Evolutionary conservation across 2,329 filamentous ascomycete species (phyloP).

Genomic region (Aspergillus fructus): DNA sequence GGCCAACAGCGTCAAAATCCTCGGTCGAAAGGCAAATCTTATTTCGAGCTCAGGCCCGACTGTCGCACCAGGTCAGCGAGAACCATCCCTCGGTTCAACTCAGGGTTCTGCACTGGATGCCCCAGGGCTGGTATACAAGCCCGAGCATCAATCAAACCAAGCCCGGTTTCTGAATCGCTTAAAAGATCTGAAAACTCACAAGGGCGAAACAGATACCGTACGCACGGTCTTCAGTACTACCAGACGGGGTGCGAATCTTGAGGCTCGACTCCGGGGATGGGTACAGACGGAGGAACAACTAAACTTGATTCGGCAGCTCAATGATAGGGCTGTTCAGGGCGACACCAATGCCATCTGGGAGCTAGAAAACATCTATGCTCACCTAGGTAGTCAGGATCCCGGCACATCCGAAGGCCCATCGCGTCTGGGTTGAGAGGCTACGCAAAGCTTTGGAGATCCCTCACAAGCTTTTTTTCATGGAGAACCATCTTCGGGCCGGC

Average conservation of each 20-base stretch:
- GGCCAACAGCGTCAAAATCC: slow-evolving; percentile 68
- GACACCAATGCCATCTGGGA: slow-evolving; percentile 35
- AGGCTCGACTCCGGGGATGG: slow-evolving; percentile 36
- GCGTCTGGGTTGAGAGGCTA: slow-evolving; percentile 9
- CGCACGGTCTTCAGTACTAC: slow-evolving; percentile 55
- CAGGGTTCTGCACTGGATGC: neutral
- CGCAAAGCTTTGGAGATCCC: neutral
- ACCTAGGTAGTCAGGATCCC: slow-evolving; percentile 21
- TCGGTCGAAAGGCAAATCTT: slow-evolving; percentile 64
- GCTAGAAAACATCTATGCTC: slow-evolving; percentile 38
- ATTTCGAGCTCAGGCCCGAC: slow-evolving; percentile 43
- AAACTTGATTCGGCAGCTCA: slow-evolving; percentile 36
- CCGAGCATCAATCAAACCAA: slow-evolving; percentile 42
- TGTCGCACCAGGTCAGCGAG: neutral
- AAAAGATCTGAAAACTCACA: slow-evolving; percentile 63
- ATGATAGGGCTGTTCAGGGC: slow-evolving; percentile 36
- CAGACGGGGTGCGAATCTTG: slow-evolving; percentile 32
- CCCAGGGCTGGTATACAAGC: slow-evolving; percentile 20
- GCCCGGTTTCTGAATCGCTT: slow-evolving; percentile 63
- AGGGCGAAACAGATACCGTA: slow-evolving; percentile 66
- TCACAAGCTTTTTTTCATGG: neutral
- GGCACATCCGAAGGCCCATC: slow-evolving; percentile 10
- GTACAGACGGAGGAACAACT: slow-evolving; percentile 39
- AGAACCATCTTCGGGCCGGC: neutral
- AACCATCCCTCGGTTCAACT: neutral